phyloP scores from a whole-genome alignment of 768 basidiomycete genomes.

The Hericium rajendrae region DNA sequence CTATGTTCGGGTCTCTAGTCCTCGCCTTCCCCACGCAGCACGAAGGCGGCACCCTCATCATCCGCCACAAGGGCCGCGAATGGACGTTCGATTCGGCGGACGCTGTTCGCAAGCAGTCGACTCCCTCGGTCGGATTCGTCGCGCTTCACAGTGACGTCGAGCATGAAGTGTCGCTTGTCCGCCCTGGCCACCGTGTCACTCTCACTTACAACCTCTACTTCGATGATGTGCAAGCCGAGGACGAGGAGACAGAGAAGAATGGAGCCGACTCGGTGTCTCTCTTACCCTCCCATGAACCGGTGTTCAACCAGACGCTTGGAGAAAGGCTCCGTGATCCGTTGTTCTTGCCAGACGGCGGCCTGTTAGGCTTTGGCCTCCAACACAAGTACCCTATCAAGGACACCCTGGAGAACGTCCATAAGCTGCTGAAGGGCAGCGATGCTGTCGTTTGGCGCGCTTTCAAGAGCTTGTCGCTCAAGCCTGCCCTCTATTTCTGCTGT shows the following conservation, averaged over 20 bases:
- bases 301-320: not conserved
- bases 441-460: not conserved
- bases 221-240: not conserved
- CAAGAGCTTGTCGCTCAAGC: not conserved
- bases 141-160: conserved; percentile 37
- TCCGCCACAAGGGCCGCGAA: not conserved
- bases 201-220: conserved; percentile 34
- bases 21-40: conserved; percentile 37
- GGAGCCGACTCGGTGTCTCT: not conserved
- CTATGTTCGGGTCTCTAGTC: conserved; percentile 31
- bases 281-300: not conserved
- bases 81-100: not conserved
- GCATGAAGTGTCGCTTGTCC: conserved; percentile 34
- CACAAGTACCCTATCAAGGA: conserved; percentile 26
- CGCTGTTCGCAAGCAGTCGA: conserved; percentile 6
- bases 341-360: conserved; percentile 31
- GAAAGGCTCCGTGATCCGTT: conserved; percentile 10
- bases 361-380: conserved; percentile 30
- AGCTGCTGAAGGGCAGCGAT: too few species aligned
- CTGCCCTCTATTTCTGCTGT: too few species aligned
- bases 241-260: not conserved
- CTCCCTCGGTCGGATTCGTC: conserved; percentile 24
- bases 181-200: conserved; percentile 32
- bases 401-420: too few species aligned
- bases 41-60: conserved; percentile 17